Conservation (phyloP, 768 basidiomycete species). For the Psilocybe cyanescens region DNA sequence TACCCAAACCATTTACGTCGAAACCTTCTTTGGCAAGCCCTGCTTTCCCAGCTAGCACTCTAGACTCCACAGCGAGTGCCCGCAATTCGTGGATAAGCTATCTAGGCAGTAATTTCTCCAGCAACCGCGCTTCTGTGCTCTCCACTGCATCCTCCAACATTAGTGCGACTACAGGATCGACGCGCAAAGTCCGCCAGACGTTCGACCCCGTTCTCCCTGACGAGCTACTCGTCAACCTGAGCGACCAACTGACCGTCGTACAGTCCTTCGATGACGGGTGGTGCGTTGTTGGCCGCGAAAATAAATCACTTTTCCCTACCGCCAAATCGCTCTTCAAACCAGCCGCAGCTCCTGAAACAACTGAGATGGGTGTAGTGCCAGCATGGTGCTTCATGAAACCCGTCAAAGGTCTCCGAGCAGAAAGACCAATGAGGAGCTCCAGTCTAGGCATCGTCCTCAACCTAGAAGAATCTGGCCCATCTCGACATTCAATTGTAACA, state of each 20-base stretch:
- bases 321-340: constrained; percentile 47
- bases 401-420: constrained; percentile 57
- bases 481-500: constrained; percentile 58
- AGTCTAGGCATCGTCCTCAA: constrained; percentile 70
- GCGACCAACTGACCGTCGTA: constrained; percentile 65
- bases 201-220: constrained; percentile 77
- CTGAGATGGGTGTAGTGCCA: constrained; percentile 75
- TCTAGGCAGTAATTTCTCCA: constrained; percentile 22
- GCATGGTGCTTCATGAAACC: constrained; percentile 78
- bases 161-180: constrained; percentile 33
- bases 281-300: constrained; percentile 71
- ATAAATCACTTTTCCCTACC: constrained; percentile 29
- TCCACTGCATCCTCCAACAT: constrained; percentile 37
- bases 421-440: constrained; percentile 64
- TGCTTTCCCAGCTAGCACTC: constrained; percentile 40
- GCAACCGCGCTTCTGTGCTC: constrained; percentile 43
- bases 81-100: constrained; percentile 34
- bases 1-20: constrained; percentile 42
- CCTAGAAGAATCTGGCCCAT: constrained; percentile 42
- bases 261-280: constrained; percentile 80
- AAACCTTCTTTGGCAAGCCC: constrained; percentile 1
- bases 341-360: constrained; percentile 28
- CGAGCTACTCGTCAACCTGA: constrained; percentile 58
- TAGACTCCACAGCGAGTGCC: constrained; percentile 29
- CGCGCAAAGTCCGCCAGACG: constrained; percentile 63